Evolutionary conservation across 2,329 filamentous ascomycete species (phyloP).

Genomic region (Ceratocystis alfenasii): DNA sequence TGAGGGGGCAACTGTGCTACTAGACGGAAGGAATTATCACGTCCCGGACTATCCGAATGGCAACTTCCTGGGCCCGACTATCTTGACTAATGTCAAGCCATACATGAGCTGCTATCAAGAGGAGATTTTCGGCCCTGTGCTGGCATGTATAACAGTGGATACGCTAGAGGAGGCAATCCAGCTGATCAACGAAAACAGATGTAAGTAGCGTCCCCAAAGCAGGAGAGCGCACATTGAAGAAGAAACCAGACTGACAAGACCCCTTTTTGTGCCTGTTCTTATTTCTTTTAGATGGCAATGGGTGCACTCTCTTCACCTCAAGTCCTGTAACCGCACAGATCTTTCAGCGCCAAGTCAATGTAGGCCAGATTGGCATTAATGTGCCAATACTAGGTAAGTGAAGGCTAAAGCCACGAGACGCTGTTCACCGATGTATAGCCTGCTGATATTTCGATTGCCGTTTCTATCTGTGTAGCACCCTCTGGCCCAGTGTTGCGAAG

Average conservation of each 20-base stretch:
- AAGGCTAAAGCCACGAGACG: background rate
- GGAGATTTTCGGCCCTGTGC: slow-evolving; percentile 28
- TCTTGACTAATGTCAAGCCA: slow-evolving; percentile 24
- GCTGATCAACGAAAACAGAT: slow-evolving; percentile 28
- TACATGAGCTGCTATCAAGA: slow-evolving; percentile 26
- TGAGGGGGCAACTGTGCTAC: slow-evolving; percentile 25
- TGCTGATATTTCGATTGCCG: background rate
- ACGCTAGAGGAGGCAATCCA: slow-evolving; percentile 26
- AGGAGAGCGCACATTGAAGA: background rate
- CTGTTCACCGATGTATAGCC: background rate
- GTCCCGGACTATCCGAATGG: slow-evolving; percentile 25
- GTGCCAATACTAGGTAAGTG: slow-evolving; percentile 24
- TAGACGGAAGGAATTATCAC: slow-evolving; percentile 25
- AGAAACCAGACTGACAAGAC: background rate
- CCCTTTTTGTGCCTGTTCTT: background rate
- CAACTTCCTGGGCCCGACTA: slow-evolving; percentile 26
- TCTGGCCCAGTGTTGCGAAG: slow-evolving; percentile 24
- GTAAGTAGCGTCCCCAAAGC: slow-evolving; percentile 15
- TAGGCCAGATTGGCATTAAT: slow-evolving; percentile 27
- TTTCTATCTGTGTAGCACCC: slow-evolving; percentile 20
- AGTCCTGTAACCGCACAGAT: slow-evolving; percentile 22
- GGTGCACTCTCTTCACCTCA: slow-evolving; percentile 25
- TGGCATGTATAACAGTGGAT: slow-evolving; percentile 24
- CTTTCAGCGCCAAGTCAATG: slow-evolving; percentile 25
- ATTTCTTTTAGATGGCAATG: slow-evolving; percentile 24